Evolutionary conservation across 768 basidiomycete genomes (phyloP).

Genomic region (Panaeolus papilionaceus): DNA sequence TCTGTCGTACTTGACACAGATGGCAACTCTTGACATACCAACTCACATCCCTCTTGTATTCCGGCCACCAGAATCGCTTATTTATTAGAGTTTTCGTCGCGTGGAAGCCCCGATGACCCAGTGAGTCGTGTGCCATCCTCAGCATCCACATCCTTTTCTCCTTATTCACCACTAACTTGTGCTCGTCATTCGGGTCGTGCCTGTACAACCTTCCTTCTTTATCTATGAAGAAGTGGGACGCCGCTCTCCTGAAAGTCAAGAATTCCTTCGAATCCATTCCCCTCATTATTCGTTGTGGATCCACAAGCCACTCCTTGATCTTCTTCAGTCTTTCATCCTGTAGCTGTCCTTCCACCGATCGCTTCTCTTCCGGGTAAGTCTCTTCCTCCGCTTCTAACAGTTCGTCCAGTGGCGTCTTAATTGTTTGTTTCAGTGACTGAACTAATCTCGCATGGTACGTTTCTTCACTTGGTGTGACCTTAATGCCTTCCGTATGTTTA

Average conservation of each 20-base stretch:
- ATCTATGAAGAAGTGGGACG: slow-evolving; percentile 24
- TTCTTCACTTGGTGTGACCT: no score
- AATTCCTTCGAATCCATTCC: neutral
- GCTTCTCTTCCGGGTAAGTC: neutral
- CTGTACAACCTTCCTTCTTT: slow-evolving; percentile 24
- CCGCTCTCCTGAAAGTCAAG: neutral
- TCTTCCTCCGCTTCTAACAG: neutral
- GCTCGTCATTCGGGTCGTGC: slow-evolving; percentile 9
- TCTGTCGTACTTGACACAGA: slow-evolving; percentile 16
- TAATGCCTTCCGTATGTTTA: no score
- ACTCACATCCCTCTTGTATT: slow-evolving; percentile 15
- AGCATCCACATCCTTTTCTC: slow-evolving; percentile 29
- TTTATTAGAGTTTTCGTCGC: slow-evolving; percentile 24
- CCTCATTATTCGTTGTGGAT: neutral
- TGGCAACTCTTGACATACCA: slow-evolving; percentile 16
- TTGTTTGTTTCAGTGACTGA: neutral
- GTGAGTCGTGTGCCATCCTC: slow-evolving; percentile 27
- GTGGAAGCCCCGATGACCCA: slow-evolving; percentile 34
- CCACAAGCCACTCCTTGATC: neutral
- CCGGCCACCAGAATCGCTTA: slow-evolving; percentile 24
- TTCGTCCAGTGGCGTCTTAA: neutral
- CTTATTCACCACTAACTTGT: slow-evolving; percentile 27
- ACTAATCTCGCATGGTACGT: no score
- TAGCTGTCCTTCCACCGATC: neutral
- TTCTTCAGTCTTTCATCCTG: neutral